These are phyloP conservation scores for Apiospora saccharicola DNA, from an alignment of 2,329 filamentous ascomycete species.

Conservation along the genomic window DNA sequence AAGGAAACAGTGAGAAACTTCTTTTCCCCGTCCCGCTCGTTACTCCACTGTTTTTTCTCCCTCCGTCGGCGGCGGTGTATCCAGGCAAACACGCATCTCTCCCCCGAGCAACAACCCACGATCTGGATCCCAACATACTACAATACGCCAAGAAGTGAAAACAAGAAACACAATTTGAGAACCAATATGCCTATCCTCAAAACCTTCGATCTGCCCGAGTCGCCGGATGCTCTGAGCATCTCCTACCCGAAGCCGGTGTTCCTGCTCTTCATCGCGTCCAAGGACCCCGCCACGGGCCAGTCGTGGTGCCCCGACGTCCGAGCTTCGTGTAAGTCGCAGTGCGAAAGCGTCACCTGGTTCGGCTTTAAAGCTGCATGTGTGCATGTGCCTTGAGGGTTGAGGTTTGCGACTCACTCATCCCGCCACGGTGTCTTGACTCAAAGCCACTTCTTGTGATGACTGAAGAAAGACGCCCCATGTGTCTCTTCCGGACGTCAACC, in stretches of 20 bases:
- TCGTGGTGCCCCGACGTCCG: constrained; percentile 51
- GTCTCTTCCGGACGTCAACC: too few relatives aligned
- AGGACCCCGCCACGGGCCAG: constrained; percentile 44
- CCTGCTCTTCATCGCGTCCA: constrained; percentile 46
- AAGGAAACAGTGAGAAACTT: neutral
- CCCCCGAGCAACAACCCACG: neutral
- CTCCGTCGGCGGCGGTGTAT: neutral
- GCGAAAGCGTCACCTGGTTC: neutral
- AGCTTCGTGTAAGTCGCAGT: constrained; percentile 33
- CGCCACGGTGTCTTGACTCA: neutral
- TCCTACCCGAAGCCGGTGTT: constrained; percentile 33
- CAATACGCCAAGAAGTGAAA: too few relatives aligned
- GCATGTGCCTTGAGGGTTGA: too few relatives aligned
- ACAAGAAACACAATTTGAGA: too few relatives aligned
- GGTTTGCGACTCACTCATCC: neutral
- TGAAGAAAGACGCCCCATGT: neutral
- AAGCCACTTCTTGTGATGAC: neutral
- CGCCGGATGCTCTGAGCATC: constrained; percentile 1
- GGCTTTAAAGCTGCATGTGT: too few relatives aligned
- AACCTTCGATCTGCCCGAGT: neutral
- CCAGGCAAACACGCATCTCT: neutral
- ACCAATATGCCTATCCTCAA: neutral
- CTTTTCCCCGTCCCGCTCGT: neutral
- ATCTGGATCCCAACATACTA: too few relatives aligned
- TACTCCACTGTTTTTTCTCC: constrained; percentile 9